Conservation (phyloP, 1,284 basidiomycete genomes). For the Omphalotus olearius region DNA sequence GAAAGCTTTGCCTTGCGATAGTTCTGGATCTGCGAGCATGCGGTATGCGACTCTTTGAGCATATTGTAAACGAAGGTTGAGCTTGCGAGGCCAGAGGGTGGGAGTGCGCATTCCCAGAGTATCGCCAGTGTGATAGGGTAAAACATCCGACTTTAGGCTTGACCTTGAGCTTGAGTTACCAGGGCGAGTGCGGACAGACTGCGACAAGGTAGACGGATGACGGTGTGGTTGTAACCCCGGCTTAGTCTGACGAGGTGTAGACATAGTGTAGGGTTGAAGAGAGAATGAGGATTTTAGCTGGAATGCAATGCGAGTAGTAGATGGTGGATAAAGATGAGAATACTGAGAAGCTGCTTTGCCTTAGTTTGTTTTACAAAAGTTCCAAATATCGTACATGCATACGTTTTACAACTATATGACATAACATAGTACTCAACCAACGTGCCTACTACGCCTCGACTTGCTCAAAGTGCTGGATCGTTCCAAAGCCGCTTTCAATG, state of each 20-base stretch:
- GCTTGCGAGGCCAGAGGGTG: neutral
- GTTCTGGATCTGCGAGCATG: slow-evolving; percentile 5
- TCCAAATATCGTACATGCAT: too few relatives aligned
- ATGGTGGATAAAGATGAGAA: too few relatives aligned
- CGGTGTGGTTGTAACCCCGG: slow-evolving; percentile 1
- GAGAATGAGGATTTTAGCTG: too few relatives aligned
- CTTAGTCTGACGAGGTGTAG: neutral
- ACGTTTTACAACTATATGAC: too few relatives aligned
- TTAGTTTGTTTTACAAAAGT: too few relatives aligned
- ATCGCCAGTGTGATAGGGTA: neutral
- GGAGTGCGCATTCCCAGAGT: neutral
- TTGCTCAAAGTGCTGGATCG: slow-evolving; percentile 54
- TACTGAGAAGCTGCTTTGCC: too few relatives aligned
- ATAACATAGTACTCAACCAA: slow-evolving; percentile 17
- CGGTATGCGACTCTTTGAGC: neutral
- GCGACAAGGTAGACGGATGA: neutral
- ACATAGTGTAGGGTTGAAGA: neutral
- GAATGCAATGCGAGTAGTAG: too few relatives aligned
- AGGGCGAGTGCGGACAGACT: neutral
- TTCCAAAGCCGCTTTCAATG: slow-evolving; percentile 55
- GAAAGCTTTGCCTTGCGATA: slow-evolving; percentile 5
- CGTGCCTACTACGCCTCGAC: slow-evolving; percentile 53
- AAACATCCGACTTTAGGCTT: neutral
- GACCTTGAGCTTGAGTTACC: neutral
- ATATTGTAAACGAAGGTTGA: neutral